Evolutionary conservation across 768 basidiomycete genomes (phyloP), one percentile per base, ranked within the genome.

Genomic region (Naganishia onofrii): DNA sequence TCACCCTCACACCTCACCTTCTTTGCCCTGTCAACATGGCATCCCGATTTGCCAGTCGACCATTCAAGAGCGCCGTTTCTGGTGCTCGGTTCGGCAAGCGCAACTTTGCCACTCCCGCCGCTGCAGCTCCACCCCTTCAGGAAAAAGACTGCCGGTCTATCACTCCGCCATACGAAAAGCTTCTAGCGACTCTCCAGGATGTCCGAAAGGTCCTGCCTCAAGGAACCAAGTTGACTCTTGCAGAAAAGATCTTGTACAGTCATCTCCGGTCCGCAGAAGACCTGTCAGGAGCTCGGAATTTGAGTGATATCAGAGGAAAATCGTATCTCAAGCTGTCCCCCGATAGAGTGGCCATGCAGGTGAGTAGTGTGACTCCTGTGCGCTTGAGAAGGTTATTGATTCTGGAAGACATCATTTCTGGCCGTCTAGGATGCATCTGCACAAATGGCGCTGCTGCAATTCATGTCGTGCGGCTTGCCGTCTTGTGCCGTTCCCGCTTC

Each of bases 341-440:
- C 5, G 90, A 95, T 81, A 84, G 96, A 71, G 96, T 98, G 34
- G 96, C 96, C 17, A 96, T 98, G 92, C 95, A 98, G 79, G 96
- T 84, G 89, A 90, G 73, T 69, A 88, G 26, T 38, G 29, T 21
- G 29, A 36, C 12, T 36, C 13, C 29, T 13, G 51, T 68, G 5
- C 1, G 26, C 58, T 29, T n/a, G 32, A 21, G 29, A 26, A 21
- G 34, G 12, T 48, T 23, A 5, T 6, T 19, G 29, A 31, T 28
- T 13, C 1, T n/a, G 38, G n/a, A 63, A 36, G 5, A 36, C 36
- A 10, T 42, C 42, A 42, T 0, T 44, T 3, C 29, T 0, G 17
- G 6, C 21, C 26, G 13, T 21, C 28, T 71, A 82, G 78, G 83
- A 84, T 71, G 83, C 83, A 19, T 82, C 81, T 0, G 83, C 83